These are phyloP conservation scores for Hygrophorus pudorinus DNA, from an alignment of 768 basidiomycete species.

Conservation along the genomic window DNA sequence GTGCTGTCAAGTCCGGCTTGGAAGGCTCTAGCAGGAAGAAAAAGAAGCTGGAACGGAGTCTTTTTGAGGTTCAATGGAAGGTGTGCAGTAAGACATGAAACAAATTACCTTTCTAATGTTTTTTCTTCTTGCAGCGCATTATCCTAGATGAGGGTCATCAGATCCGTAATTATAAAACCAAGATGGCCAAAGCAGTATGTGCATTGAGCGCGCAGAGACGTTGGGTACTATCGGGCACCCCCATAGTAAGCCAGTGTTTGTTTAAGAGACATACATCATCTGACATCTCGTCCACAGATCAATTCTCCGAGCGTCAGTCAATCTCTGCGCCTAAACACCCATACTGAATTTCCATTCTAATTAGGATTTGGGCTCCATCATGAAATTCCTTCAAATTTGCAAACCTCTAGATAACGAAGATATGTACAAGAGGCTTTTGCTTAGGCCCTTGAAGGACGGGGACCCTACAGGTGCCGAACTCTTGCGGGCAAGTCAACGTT, in stretches of 20 bases:
- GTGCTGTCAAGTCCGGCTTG: slow-evolving; percentile 16
- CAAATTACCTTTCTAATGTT: too few species aligned
- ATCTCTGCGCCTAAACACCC: not conserved
- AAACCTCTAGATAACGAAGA: slow-evolving; percentile 75
- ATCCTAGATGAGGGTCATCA: slow-evolving; percentile 86
- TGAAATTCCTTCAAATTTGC: slow-evolving; percentile 82
- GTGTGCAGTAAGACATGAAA: slow-evolving; percentile 21
- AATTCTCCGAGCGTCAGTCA: slow-evolving; percentile 59
- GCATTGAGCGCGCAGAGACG: slow-evolving; percentile 59
- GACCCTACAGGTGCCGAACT: slow-evolving; percentile 59
- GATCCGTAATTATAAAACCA: slow-evolving; percentile 80
- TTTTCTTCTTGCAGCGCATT: slow-evolving; percentile 37
- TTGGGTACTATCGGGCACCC: slow-evolving; percentile 79
- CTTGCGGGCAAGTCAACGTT: slow-evolving; percentile 41
- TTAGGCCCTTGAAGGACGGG: slow-evolving; percentile 69
- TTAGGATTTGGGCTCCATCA: slow-evolving; percentile 79
- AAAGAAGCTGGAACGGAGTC: slow-evolving; percentile 43
- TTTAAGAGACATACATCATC: not conserved
- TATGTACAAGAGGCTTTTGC: slow-evolving; percentile 68
- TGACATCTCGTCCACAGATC: slow-evolving; percentile 34
- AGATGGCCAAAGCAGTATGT: slow-evolving; percentile 66
- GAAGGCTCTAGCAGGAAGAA: slow-evolving; percentile 42
- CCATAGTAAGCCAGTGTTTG: slow-evolving; percentile 53
- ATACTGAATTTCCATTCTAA: not conserved
- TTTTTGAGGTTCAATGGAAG: slow-evolving; percentile 80